These are phyloP conservation scores for Sporothrix pseudoabietina DNA, from an alignment of 2,329 filamentous ascomycete genomes.

Conservation along the genomic window DNA sequence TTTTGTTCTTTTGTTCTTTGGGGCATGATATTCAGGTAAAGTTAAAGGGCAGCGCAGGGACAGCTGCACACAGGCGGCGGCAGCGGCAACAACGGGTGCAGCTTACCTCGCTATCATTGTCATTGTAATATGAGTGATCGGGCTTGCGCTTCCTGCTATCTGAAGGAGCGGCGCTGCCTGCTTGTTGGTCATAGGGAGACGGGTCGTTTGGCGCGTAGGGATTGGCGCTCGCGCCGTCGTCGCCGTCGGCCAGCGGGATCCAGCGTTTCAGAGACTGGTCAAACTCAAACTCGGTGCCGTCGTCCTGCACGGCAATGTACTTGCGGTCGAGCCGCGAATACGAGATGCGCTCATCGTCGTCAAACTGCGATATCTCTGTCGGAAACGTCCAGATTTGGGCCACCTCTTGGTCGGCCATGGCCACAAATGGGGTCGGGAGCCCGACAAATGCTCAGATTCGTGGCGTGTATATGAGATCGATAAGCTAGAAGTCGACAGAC, in stretches of 20 bases:
- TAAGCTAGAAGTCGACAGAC: no score
- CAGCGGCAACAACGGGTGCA: slow-evolving; percentile 36
- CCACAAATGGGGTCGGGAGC: neutral
- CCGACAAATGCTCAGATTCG: neutral
- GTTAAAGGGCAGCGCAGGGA: slow-evolving; percentile 8
- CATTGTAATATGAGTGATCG: slow-evolving; percentile 42
- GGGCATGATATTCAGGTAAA: neutral
- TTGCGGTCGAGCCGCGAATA: slow-evolving; percentile 82
- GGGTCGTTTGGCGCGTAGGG: neutral
- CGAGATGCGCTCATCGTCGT: slow-evolving; percentile 77
- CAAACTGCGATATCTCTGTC: slow-evolving; percentile 68
- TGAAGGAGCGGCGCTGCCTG: slow-evolving; percentile 34
- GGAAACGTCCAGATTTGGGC: slow-evolving; percentile 52
- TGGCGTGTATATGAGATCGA: neutral
- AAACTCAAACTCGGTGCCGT: slow-evolving; percentile 84
- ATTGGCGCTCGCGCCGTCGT: slow-evolving; percentile 22
- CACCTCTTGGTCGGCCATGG: slow-evolving; percentile 29
- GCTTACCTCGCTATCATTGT: slow-evolving; percentile 46
- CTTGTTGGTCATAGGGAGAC: neutral
- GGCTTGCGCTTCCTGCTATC: slow-evolving; percentile 48
- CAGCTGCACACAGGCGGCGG: slow-evolving; percentile 26
- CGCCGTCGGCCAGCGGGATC: slow-evolving; percentile 58
- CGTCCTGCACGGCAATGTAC: slow-evolving; percentile 80
- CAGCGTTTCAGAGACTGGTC: slow-evolving; percentile 71
- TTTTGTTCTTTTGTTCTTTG: neutral